Evolutionary conservation across 2,329 filamentous ascomycete species (phyloP).

Genomic region (Phyllosticta paracitricarpa): DNA sequence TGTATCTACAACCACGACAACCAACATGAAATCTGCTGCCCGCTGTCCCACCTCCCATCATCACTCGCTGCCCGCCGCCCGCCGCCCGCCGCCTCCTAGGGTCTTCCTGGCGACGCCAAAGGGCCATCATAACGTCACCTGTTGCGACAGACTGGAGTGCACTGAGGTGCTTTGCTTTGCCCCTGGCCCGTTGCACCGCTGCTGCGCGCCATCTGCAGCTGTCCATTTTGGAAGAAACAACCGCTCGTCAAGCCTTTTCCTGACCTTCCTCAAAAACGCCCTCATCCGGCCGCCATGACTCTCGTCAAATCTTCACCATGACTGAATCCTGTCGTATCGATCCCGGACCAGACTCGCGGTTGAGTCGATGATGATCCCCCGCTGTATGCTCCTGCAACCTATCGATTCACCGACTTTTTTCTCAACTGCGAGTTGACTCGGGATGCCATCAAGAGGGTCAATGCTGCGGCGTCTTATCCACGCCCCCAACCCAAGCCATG

Average conservation of each 20-base stretch:
- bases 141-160: neutral
- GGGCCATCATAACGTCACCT: neutral
- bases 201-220: neutral
- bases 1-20: too few relatives aligned
- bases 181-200: neutral
- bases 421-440: neutral
- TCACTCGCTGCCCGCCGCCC: neutral
- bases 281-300: neutral
- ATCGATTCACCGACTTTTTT: neutral
- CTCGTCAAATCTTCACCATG: neutral
- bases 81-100: neutral
- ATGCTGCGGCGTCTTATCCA: neutral
- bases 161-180: neutral
- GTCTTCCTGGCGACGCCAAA: neutral
- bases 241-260: neutral
- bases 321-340: neutral
- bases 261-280: neutral
- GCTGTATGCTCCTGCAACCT: neutral
- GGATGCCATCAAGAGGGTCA: neutral
- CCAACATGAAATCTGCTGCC: neutral
- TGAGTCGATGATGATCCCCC: neutral
- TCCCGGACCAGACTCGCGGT: neutral
- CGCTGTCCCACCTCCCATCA: neutral
- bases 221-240: neutral
- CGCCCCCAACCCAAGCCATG: neutral